Evolutionary conservation across 2,329 filamentous ascomycete species (phyloP), one percentile per base, ranked within the genome.

Genomic region (Pseudogymnoascus sp.): DNA sequence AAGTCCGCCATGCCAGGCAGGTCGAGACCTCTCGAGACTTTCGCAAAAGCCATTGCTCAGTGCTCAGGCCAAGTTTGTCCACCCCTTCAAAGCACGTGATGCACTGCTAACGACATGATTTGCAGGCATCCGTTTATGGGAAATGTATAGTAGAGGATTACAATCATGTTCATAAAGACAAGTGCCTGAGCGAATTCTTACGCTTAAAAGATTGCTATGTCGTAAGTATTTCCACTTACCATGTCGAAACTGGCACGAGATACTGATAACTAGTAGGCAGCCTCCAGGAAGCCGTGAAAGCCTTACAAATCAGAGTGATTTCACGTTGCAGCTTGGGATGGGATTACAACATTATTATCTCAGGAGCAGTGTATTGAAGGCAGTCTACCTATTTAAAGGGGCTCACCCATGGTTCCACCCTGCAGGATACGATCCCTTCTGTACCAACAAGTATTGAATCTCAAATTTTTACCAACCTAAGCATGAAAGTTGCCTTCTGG

Each of bases 141-240:
- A 93, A 92, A 80, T 99, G 95, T 74, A 87, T 99, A 67, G 83
- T 93, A 61, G 85, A 86, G 40, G 93, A 97, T 73, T 97, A 96
- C 77, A 93, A 93, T 72, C 85, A 91, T 3, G 85, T 96, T 2
- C 84, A 92, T 70, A 96, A 96, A 73, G 91, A 97, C 73, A 95
- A 95, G 80, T 99, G 95, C 72, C 81, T 82, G 4, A 86, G 85
- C 64, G 92, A 97, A 72, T 97, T 99, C 69, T 79, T 95, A 75
- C 86, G 79, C 68, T 75, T 97, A 59, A 96, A 96, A 74, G 82
- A 96, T 68, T 97, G 93, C 73, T 96, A 91, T 72, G 72, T 96
- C 72, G 93, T 96, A 80, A 70, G 83, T 68, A 33, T 6, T 16
- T 24, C 56, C 26, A 35, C 24, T n/a, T 35, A 44, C 53, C n/a